Percentiles rank a stretch among this genome's conserved stretches.
Conservation (phyloP, 176 grass and related monocot species). For the Dendrocalamus sinicus region DNA sequence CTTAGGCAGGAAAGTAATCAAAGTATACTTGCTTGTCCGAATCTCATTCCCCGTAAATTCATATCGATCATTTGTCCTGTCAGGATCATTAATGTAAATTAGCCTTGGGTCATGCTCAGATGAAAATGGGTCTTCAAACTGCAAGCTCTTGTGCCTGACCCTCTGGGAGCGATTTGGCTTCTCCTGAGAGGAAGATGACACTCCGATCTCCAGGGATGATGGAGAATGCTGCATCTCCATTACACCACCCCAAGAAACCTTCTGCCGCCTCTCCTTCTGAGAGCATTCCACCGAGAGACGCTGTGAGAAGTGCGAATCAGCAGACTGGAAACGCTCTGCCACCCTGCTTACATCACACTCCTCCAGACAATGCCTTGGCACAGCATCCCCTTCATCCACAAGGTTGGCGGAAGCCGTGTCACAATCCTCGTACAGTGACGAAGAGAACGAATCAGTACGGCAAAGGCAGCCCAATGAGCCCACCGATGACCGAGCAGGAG, state of each 20-base stretch:
- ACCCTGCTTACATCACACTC: conserved; percentile 55
- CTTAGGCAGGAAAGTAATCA: conserved; percentile 96
- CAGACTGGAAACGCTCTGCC: conserved; percentile 54
- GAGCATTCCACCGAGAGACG: conserved; percentile 77
- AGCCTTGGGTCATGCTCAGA: conserved; percentile 79
- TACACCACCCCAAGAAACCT: conserved; percentile 62
- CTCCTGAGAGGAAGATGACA: conserved; percentile 60
- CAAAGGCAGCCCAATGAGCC: conserved; percentile 63
- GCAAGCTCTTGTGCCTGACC: conserved; percentile 65
- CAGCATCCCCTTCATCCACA: conserved; percentile 55
- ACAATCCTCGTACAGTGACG: conserved; percentile 68
- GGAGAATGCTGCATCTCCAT: conserved; percentile 80
- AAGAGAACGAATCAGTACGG: conserved; percentile 57
- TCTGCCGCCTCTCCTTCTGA: conserved; percentile 65
- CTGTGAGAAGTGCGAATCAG: conserved; percentile 71
- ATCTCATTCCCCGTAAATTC: conserved; percentile 99
- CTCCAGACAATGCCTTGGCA: conserved; percentile 37
- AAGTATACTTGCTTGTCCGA: conserved; percentile 97
- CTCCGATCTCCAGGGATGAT: conserved; percentile 65
- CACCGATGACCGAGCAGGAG: conserved; percentile 32
- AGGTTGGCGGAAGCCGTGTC: conserved; percentile 51
- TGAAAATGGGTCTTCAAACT: conserved; percentile 77
- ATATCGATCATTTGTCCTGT: conserved; percentile 88
- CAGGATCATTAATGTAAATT: conserved; percentile 90
- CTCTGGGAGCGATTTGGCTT: conserved; percentile 65